Conservation (phyloP, 78 protist genomes). For the Dictyostelium brefeldianum region DNA sequence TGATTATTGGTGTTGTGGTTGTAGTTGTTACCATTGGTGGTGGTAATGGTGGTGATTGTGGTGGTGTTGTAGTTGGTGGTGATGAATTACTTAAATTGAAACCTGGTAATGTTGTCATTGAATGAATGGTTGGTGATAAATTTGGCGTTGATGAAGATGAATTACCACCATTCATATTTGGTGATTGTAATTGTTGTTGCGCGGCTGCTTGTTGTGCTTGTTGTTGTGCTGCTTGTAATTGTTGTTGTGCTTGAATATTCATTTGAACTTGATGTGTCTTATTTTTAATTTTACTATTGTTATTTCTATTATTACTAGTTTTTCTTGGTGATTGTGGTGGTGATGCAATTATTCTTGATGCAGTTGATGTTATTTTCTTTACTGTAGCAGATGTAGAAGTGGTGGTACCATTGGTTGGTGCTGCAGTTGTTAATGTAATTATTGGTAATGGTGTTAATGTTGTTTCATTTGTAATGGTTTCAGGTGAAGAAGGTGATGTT, state of each 20-base stretch:
- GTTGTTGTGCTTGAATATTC: neutral
- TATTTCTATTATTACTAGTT: neutral
- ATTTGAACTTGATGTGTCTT: slow-evolving; percentile 4
- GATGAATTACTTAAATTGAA: neutral
- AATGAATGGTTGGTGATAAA: slow-evolving; percentile 20
- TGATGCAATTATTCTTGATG: neutral
- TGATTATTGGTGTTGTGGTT: neutral
- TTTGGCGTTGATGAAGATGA: slow-evolving; percentile 23
- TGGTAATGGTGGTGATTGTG: slow-evolving; percentile 1
- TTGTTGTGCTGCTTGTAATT: neutral
- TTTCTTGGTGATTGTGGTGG: slow-evolving; percentile 20
- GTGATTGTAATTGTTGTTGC: slow-evolving; percentile 10
- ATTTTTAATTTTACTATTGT: neutral
- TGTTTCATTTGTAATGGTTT: neutral
- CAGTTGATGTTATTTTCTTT: neutral
- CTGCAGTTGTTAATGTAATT: neutral
- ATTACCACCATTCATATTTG: neutral
- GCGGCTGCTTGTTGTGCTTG: neutral
- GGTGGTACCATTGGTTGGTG: neutral
- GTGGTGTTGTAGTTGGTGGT: slow-evolving; percentile 1
- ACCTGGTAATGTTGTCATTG: slow-evolving; percentile 10
- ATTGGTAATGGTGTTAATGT: neutral
- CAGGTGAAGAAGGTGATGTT: neutral
- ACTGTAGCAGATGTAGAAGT: neutral
- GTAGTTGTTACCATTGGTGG: neutral